Evolutionary conservation across 2,329 filamentous ascomycete genomes (phyloP).

Genomic region (Sporothrix pseudoabietina): DNA sequence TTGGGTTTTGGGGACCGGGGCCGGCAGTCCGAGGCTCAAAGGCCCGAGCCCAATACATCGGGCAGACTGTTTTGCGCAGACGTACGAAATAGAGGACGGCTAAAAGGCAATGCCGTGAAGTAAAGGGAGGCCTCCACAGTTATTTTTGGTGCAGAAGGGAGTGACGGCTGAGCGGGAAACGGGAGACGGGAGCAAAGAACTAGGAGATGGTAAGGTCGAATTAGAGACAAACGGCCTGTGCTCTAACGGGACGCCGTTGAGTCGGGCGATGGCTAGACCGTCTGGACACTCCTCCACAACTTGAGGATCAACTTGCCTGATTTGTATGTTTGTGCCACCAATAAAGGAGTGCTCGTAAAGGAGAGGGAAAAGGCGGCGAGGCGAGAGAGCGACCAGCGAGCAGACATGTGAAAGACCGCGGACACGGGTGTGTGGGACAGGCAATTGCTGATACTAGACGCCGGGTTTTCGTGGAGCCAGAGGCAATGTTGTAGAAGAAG

Average conservation of each 20-base stretch:
- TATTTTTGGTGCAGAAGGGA: background rate
- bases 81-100: background rate
- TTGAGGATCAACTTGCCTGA: background rate
- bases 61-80: too few relatives aligned
- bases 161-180: background rate
- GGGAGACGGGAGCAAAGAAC: background rate
- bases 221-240: background rate
- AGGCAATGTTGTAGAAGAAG: background rate
- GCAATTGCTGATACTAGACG: background rate
- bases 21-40: background rate
- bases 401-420: background rate
- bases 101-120: background rate
- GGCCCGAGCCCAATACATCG: background rate
- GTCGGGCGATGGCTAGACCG: too few relatives aligned
- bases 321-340: background rate
- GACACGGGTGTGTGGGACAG: conserved; percentile 10
- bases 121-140: background rate
- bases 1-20: background rate
- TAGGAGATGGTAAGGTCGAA: background rate
- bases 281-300: background rate
- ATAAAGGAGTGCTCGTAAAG: background rate
- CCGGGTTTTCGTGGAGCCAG: background rate
- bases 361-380: background rate
- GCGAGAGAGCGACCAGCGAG: conserved; percentile 10
- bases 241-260: background rate